Evolutionary conservation across 148 eudicot genomes (phyloP).

Genomic region (Vaccinium macrocarpon): DNA sequence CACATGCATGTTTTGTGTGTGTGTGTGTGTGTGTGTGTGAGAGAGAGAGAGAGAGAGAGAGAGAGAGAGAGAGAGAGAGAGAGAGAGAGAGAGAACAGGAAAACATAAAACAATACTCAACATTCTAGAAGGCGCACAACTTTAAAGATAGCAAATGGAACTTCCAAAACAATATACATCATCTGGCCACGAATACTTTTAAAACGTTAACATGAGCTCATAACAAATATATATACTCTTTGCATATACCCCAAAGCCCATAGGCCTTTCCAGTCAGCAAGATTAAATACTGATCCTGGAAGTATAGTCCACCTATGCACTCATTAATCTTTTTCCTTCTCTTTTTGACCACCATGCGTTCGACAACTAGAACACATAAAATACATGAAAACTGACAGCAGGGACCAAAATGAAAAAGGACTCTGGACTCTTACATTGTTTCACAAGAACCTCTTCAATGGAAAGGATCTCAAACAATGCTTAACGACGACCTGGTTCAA

Average conservation of each 20-base stretch:
- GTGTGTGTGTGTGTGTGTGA: too few relatives aligned
- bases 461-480: slow-evolving; percentile 14
- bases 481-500: not conserved
- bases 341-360: not conserved
- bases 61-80: slow-evolving; percentile 2
- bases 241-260: not conserved
- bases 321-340: not conserved
- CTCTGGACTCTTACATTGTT: slow-evolving; percentile 9
- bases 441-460: not conserved
- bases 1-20: not conserved
- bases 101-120: not conserved
- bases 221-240: not conserved
- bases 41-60: slow-evolving; percentile 10
- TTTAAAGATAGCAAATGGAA: not conserved
- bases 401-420: slow-evolving; percentile 2
- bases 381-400: not conserved
- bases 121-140: not conserved
- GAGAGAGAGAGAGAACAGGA: not conserved
- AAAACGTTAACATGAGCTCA: not conserved
- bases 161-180: not conserved
- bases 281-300: not conserved
- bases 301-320: not conserved
- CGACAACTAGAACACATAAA: not conserved
- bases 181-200: not conserved
- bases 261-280: slow-evolving; percentile 14